Evolutionary conservation across 2,329 filamentous ascomycete species (phyloP).

Genomic region (Talaromyces sp.): DNA sequence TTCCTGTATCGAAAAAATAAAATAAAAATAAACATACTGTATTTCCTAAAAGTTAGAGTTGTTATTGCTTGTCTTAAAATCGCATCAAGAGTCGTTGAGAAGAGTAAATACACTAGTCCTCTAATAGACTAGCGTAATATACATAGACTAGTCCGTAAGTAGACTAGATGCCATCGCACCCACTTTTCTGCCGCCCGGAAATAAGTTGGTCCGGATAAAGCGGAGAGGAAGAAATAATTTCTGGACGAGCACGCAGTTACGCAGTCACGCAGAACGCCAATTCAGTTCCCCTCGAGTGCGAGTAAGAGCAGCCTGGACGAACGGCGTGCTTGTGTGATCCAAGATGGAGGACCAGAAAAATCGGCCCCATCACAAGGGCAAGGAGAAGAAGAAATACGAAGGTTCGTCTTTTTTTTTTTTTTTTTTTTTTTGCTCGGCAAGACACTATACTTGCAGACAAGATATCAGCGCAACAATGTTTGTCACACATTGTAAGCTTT

Average conservation of each 20-base stretch:
- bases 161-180: background rate
- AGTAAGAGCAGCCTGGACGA: constrained; percentile 8
- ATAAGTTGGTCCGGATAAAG: constrained; percentile 10
- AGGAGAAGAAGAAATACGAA: constrained; percentile 77
- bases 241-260: constrained; percentile 3
- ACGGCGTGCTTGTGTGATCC: background rate
- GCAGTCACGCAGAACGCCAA: background rate
- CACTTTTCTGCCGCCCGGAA: constrained; percentile 2
- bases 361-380: constrained; percentile 76
- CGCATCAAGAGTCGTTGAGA: too few species aligned
- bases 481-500: background rate
- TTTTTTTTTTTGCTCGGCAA: background rate
- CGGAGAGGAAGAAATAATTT: constrained; percentile 14
- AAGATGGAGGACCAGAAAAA: constrained; percentile 79
- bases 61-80: background rate
- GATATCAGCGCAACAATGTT: background rate
- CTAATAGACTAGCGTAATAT: background rate
- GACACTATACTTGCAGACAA: background rate
- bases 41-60: background rate
- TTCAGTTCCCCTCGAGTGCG: constrained; percentile 12
- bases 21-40: background rate
- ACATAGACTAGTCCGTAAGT: background rate
- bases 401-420: constrained; percentile 42
- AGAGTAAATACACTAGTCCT: background rate
- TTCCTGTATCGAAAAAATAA: too few species aligned